Conservation (phyloP, 768 basidiomycete species). For the Mycena olivaceomarginata region DNA sequence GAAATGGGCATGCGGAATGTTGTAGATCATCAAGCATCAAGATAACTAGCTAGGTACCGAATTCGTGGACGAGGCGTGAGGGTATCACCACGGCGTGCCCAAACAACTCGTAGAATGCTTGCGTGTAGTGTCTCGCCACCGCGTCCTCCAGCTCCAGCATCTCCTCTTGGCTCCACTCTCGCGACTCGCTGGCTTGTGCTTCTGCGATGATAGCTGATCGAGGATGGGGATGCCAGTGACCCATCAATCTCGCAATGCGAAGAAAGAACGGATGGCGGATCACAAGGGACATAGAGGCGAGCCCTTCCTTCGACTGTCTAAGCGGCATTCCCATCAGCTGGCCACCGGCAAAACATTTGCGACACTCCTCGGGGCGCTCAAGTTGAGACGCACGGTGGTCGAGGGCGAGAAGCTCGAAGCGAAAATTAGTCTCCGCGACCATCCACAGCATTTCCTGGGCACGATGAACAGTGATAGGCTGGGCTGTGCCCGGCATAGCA, state of each 20-base stretch:
- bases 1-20: too few species aligned
- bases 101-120: conserved; percentile 15
- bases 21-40: too few species aligned
- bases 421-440: conserved; percentile 24
- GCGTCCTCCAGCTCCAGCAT: conserved; percentile 7
- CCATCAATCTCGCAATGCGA: conserved; percentile 17
- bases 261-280: neutral
- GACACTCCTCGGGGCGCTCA: conserved; percentile 6
- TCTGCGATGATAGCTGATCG: neutral
- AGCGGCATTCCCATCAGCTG: neutral
- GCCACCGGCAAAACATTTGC: conserved; percentile 6
- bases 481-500: neutral
- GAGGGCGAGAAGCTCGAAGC: conserved; percentile 15
- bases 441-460: conserved; percentile 5
- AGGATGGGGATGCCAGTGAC: conserved; percentile 5
- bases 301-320: neutral
- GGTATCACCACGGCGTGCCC: conserved; percentile 19
- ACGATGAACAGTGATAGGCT: neutral
- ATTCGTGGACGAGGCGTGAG: neutral
- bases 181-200: neutral
- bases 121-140: conserved; percentile 3
- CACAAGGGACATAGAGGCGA: neutral
- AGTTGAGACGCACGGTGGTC: neutral
- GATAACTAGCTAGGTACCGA: too few species aligned
- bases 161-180: neutral